Evolutionary conservation across 371 early-diverging fungal genomes (phyloP).

Genomic region (Mucor indicus): DNA sequence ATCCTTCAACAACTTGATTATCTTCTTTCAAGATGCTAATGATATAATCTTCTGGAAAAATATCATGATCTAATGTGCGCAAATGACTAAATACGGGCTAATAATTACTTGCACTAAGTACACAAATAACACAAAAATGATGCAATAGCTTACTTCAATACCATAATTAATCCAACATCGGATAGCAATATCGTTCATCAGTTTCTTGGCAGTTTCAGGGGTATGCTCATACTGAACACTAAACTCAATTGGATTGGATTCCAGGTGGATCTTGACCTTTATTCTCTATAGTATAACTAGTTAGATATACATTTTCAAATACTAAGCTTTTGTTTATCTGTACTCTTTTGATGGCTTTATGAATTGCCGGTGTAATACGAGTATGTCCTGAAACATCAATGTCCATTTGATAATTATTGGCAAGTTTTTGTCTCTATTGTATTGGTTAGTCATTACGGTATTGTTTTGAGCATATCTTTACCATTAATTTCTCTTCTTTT

Average conservation of each 20-base stretch:
- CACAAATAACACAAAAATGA: not conserved
- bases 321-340: too few species aligned
- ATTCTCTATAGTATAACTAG: constrained; percentile 3
- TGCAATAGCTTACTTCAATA: constrained; percentile 14
- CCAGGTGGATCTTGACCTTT: not conserved
- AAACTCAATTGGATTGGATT: not conserved
- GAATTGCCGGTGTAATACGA: not conserved
- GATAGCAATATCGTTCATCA: constrained; percentile 19
- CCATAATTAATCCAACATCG: constrained; percentile 28
- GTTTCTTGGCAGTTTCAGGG: constrained; percentile 6
- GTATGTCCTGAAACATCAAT: not conserved
- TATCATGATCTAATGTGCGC: constrained; percentile 1
- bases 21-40: constrained; percentile 7
- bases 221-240: constrained; percentile 6
- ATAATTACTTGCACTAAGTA: not conserved
- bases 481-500: constrained; percentile 3
- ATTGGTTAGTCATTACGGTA: too few species aligned
- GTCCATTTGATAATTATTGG: not conserved
- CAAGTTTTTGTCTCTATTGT: not conserved
- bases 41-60: constrained; percentile 20
- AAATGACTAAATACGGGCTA: constrained; percentile 24
- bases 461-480: too few species aligned
- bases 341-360: not conserved
- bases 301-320: too few species aligned
- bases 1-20: constrained; percentile 10